A percentile compares a stretch with the other conserved stretches of the same genome.
Evolutionary conservation across 2,329 filamentous ascomycete species (phyloP).

Genomic region (Diaporthe aspalathi): DNA sequence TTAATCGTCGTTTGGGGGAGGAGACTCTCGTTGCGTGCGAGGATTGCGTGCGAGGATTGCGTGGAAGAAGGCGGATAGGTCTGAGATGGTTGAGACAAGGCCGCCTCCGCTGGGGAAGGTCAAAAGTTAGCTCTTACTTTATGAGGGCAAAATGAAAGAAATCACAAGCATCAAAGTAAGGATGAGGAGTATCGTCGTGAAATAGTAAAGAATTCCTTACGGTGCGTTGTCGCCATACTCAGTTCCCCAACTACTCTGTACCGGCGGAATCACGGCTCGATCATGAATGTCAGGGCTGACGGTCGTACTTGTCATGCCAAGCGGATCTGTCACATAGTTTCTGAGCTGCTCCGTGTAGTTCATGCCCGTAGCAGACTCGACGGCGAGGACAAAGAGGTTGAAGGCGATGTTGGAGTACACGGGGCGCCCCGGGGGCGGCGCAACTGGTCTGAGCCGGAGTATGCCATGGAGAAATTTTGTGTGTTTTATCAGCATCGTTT

Average conservation of each 20-base stretch:
- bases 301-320: neutral
- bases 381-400: neutral
- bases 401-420: neutral
- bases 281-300: neutral
- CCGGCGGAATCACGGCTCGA: neutral
- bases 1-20: neutral
- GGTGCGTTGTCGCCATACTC: neutral
- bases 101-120: neutral
- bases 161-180: too few species aligned
- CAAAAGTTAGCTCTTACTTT: too few species aligned
- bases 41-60: too few species aligned
- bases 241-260: neutral
- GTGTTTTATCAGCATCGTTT: neutral
- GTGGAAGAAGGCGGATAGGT: neutral
- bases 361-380: neutral
- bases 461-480: neutral
- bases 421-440: too few species aligned
- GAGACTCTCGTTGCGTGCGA: neutral
- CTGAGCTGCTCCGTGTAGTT: neutral
- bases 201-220: neutral
- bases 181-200: too few species aligned
- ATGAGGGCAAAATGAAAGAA: too few species aligned
- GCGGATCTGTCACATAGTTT: neutral
- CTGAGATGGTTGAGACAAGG: neutral
- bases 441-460: neutral